Evolutionary conservation across 2,329 filamentous ascomycete species (phyloP).

Genomic region (Cladorrhinum sp.): DNA sequence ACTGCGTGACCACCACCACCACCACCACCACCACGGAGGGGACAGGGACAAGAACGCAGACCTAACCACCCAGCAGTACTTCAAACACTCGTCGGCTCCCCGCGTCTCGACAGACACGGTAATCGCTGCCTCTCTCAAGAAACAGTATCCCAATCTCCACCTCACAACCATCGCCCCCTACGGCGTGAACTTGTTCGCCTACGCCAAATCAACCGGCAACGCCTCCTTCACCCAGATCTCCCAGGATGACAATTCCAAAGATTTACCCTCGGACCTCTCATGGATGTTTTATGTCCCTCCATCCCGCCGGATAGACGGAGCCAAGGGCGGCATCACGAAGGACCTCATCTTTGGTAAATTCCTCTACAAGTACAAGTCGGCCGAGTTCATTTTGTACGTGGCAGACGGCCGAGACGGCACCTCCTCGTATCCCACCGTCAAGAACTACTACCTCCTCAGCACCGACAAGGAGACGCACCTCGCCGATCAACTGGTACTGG

Average conservation of each 20-base stretch:
- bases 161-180: constrained; percentile 38
- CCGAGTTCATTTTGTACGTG: constrained; percentile 45
- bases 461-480: constrained; percentile 26
- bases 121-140: constrained; percentile 39
- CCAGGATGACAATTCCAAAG: constrained; percentile 27
- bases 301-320: constrained; percentile 39
- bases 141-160: constrained; percentile 43
- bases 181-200: constrained; percentile 40
- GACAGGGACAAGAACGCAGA: not conserved
- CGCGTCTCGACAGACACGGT: constrained; percentile 44
- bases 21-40: not conserved
- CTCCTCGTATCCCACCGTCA: constrained; percentile 29
- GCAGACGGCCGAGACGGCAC: constrained; percentile 41
- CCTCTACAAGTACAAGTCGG: constrained; percentile 40
- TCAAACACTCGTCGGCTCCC: constrained; percentile 40
- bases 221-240: constrained; percentile 34
- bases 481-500: constrained; percentile 52
- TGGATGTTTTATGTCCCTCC: constrained; percentile 42
- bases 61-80: constrained; percentile 29
- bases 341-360: constrained; percentile 41
- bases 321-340: constrained; percentile 35
- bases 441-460: constrained; percentile 41
- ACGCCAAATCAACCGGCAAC: constrained; percentile 38
- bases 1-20: not conserved
- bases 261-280: constrained; percentile 36